These are phyloP conservation scores for Termitomyces sp. DNA, from an alignment of 768 basidiomycete species.

Conservation along the genomic window DNA sequence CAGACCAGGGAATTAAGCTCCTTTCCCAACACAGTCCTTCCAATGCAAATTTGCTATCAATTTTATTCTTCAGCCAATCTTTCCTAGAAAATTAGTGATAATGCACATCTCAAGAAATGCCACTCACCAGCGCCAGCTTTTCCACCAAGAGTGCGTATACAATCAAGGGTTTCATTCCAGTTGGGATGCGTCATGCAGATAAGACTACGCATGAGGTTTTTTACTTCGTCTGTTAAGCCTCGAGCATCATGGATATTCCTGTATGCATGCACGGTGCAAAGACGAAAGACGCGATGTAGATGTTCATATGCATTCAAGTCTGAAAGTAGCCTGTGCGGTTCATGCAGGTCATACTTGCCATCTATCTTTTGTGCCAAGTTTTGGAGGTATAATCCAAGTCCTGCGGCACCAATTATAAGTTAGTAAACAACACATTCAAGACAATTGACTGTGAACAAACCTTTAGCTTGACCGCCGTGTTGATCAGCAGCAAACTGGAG, in stretches of 20 bases:
- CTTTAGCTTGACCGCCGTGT: slow-evolving; percentile 19
- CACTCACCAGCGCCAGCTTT: slow-evolving; percentile 15
- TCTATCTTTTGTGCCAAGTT: slow-evolving; percentile 1
- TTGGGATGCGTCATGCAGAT: slow-evolving; percentile 16
- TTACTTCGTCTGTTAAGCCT: slow-evolving; percentile 9
- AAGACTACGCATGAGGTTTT: slow-evolving; percentile 18
- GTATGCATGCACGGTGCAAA: slow-evolving; percentile 16
- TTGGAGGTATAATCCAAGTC: slow-evolving; percentile 18
- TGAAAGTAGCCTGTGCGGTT: slow-evolving; percentile 10
- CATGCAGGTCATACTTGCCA: slow-evolving; percentile 16
- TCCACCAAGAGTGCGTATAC: slow-evolving; percentile 14
- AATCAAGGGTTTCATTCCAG: slow-evolving; percentile 14
- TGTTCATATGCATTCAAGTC: slow-evolving; percentile 19
- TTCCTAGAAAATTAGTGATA: too few relatives aligned
- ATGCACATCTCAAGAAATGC: too few relatives aligned
- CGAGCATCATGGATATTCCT: slow-evolving; percentile 17
- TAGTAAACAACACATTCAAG: too few relatives aligned
- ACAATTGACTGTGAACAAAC: slow-evolving; percentile 3
- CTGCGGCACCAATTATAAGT: too few relatives aligned
- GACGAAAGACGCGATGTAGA: slow-evolving; percentile 12
- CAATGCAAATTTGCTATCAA: too few relatives aligned
- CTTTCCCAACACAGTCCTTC: too few relatives aligned
- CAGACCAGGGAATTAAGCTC: too few relatives aligned
- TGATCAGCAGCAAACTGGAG: slow-evolving; percentile 16
- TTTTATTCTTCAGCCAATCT: slow-evolving; percentile 23